phyloP scores from a whole-genome alignment of 1,139 yeast species.

The Candida freyschussii region DNA sequence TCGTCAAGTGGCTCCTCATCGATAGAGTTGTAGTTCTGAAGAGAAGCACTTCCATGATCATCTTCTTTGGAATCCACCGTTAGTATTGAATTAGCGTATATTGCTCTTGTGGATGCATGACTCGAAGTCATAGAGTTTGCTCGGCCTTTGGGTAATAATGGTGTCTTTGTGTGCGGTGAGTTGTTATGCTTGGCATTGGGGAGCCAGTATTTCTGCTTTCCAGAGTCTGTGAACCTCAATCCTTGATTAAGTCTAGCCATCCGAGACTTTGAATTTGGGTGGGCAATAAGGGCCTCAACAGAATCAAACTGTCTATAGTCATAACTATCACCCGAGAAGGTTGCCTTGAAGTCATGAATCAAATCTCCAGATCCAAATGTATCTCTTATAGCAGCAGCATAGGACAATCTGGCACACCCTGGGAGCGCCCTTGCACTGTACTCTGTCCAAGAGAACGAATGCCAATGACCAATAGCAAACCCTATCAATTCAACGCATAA shows the following conservation, averaged over 20 bases:
- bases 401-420: constrained; percentile 58
- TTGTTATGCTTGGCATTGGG: constrained; percentile 31
- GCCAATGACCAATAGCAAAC: constrained; percentile 85
- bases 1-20: constrained; percentile 7
- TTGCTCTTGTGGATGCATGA: constrained; percentile 20
- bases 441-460: constrained; percentile 75
- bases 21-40: constrained; percentile 11
- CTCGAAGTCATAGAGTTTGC: constrained; percentile 17
- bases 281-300: constrained; percentile 64
- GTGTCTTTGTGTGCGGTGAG: constrained; percentile 16
- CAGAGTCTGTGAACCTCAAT: constrained; percentile 71
- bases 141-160: constrained; percentile 15
- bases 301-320: constrained; percentile 83
- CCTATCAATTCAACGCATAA: constrained; percentile 81
- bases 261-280: constrained; percentile 61
- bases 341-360: constrained; percentile 67
- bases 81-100: constrained; percentile 16
- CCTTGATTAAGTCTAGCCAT: constrained; percentile 80
- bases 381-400: constrained; percentile 65
- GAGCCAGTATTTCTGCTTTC: constrained; percentile 82
- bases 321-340: constrained; percentile 72
- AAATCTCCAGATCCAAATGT: constrained; percentile 74
- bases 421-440: constrained; percentile 60
- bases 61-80: constrained; percentile 17
- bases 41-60: constrained; percentile 1